These are phyloP conservation scores for Myxozyma vanderwaltii DNA, from an alignment of 805 yeast genomes.

Conservation along the genomic window DNA sequence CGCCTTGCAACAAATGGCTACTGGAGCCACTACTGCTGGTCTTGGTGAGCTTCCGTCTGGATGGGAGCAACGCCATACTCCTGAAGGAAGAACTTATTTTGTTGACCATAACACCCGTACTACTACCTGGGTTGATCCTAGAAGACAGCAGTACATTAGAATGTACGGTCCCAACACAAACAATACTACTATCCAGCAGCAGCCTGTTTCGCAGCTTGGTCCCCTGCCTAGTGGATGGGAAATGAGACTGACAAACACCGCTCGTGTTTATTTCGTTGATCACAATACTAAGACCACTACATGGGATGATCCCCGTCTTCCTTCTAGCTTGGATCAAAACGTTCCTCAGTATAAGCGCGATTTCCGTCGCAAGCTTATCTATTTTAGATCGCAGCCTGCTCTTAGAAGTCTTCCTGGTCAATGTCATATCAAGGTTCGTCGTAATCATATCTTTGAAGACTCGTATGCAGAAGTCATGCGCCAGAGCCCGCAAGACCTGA, in stretches of 20 bases:
- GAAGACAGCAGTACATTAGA: conserved; percentile 97
- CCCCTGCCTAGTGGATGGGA: conserved; percentile 99
- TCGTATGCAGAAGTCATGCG: conserved; percentile 98
- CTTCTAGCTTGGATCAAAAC: conserved; percentile 94
- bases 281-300: conserved; percentile 99
- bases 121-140: conserved; percentile 99
- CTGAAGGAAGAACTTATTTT: conserved; percentile 97
- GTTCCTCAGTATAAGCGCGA: conserved; percentile 99
- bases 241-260: conserved; percentile 98
- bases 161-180: conserved; percentile 70
- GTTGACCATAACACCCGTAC: conserved; percentile 99
- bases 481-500: conserved; percentile 96
- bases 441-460: conserved; percentile 95
- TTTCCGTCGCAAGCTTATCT: conserved; percentile 94
- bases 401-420: conserved; percentile 96
- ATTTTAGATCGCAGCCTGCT: conserved; percentile 98
- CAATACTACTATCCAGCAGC: conserved; percentile 90
- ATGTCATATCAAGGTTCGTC: conserved; percentile 95
- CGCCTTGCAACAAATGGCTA: conserved; percentile 54
- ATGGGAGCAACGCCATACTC: conserved; percentile 98
- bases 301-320: conserved; percentile 99
- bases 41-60: conserved; percentile 97
- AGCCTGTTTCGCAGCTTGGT: conserved; percentile 95
- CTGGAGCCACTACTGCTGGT: conserved; percentile 92
- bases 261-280: conserved; percentile 97